These are phyloP conservation scores for Neurospora terricola DNA, from an alignment of 495 filamentous ascomycete species.

Conservation along the genomic window DNA sequence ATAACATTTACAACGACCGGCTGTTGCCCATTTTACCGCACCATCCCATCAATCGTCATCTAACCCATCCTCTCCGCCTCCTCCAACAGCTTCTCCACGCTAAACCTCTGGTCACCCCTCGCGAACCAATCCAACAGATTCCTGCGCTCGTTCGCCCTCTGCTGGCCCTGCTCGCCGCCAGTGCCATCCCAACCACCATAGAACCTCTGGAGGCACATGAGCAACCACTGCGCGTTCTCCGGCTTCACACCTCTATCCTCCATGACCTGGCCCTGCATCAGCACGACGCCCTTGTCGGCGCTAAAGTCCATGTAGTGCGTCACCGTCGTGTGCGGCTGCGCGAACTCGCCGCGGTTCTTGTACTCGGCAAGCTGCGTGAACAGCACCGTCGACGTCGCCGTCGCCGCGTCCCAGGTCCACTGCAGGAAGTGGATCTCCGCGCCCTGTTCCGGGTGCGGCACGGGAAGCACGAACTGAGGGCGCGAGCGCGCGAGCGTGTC, in stretches of 20 bases:
- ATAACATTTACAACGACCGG: background rate
- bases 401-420: conserved; percentile 58
- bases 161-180: conserved; percentile 34
- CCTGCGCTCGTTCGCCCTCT: conserved; percentile 37
- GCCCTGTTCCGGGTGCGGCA: conserved; percentile 61
- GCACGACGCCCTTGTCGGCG: conserved; percentile 60
- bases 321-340: conserved; percentile 82
- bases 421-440: conserved; percentile 77
- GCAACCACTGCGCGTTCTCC: conserved; percentile 73
- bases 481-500: conserved; percentile 54
- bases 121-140: conserved; percentile 74
- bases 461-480: conserved; percentile 85
- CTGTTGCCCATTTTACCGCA: background rate
- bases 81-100: conserved; percentile 71
- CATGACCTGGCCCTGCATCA: conserved; percentile 74
- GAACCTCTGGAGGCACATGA: conserved; percentile 93
- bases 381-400: conserved; percentile 66
- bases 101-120: conserved; percentile 65
- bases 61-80: conserved; percentile 72
- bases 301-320: conserved; percentile 81
- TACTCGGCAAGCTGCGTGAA: conserved; percentile 90
- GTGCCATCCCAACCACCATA: conserved; percentile 47
- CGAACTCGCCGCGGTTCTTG: conserved; percentile 81
- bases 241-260: conserved; percentile 67
- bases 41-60: background rate